Evolutionary conservation across 805 yeast species (phyloP), one percentile per base, ranked within the genome.

Genomic region (Saccharomycopsis synnaedendra): DNA sequence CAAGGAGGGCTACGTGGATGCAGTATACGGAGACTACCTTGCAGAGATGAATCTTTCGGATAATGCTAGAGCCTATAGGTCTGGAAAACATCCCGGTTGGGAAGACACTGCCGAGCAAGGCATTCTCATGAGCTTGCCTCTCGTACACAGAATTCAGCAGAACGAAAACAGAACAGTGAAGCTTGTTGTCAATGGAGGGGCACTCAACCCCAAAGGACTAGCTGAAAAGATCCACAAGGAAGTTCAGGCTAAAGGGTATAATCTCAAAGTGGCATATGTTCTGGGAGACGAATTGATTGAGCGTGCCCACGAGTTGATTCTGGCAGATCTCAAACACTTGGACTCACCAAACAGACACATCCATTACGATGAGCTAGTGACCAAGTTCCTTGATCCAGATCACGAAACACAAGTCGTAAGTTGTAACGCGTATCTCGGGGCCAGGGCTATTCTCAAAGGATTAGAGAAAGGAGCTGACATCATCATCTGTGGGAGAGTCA

Each of bases 21-120:
- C 58, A 3, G 61, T 61, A 35, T 59, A 60, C 39, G 64, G 59
- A n/a, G 60, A 58, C 28, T 65, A 64, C 42, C 54, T 63, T 56
- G 57, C 61, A 10, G 66, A 63, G 29, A 46, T 61, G 11, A 55
- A 51, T 9, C 44, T 55, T 37, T 52, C 54, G 3, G 55, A 49
- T 29, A 39, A 46, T 32, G 34, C 50, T 6, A 32, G 45, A 39
- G 51, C 53, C 4, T 49, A 49, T 38, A 19, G 45, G 1, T 39
- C 35, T 8, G 53, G 53, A 4, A 43, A 39, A 11, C 53, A 49
- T 39, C 53, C 44, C 30, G 53, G 53, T 19, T 49, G 53, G 53
- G 53, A 49, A 35, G 28, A 27, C 3, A 49, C 47, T 11, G 46
- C 48, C 7, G 53, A 49, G 37, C 47, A 47, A 4, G 50, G 48